Conservation (phyloP, 169 alveolate species). For the Plasmodium cynomolgi region DNA sequence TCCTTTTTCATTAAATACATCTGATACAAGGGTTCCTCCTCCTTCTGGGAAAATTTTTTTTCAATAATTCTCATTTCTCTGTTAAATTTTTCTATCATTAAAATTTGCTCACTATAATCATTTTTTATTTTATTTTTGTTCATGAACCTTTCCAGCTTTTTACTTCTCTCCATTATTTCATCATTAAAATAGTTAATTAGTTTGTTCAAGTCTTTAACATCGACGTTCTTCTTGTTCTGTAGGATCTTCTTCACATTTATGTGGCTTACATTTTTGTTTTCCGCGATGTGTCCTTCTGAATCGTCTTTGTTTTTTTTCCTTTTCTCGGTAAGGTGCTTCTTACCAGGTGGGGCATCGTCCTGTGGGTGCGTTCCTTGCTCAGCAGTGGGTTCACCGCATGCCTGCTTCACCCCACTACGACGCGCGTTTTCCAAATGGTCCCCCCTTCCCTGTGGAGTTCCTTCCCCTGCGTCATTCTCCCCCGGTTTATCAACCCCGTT, state of each 20-base stretch:
- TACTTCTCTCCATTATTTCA: constrained; percentile 51
- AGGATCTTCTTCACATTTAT: constrained; percentile 49
- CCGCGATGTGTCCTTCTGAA: neutral
- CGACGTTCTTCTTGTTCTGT: constrained; percentile 60
- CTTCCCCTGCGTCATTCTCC: constrained; percentile 12
- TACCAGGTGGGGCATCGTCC: neutral
- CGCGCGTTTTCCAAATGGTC: neutral
- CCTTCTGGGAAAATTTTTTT: neutral
- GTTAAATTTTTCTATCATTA: constrained; percentile 57
- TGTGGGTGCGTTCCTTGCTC: neutral
- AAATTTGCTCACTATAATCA: constrained; percentile 55
- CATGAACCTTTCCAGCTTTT: constrained; percentile 51
- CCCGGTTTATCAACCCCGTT: constrained; percentile 11
- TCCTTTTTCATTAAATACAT: constrained; percentile 46
- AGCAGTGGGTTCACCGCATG: neutral
- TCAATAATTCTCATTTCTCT: constrained; percentile 37
- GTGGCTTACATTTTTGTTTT: constrained; percentile 16
- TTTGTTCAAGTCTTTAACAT: constrained; percentile 51
- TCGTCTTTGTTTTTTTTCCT: neutral
- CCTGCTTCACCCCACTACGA: neutral
- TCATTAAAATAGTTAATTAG: constrained; percentile 36
- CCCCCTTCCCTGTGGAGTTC: neutral
- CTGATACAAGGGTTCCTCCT: constrained; percentile 7
- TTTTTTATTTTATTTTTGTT: constrained; percentile 54
- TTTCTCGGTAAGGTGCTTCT: constrained; percentile 4